Base-by-base conservation (phyloP, 768 basidiomycete species). In the Clitopilus hobsonii region DNA sequence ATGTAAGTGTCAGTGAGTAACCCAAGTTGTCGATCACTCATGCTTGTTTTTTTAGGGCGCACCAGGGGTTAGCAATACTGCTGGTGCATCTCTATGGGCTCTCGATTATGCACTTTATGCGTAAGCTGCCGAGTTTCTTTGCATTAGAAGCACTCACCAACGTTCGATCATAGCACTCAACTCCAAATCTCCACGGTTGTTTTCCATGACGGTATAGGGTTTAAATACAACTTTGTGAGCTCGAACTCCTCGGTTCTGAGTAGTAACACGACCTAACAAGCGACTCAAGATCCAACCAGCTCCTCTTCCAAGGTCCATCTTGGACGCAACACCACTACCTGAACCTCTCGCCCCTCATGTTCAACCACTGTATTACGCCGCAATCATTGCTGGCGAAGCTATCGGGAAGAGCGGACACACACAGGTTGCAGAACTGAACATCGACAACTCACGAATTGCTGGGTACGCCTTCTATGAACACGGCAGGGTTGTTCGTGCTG, bases 141-240 rank as follows among this genome's bases (percentile, higher is more conserved):
- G n/a, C n/a, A n/a, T n/a, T n/a, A n/a, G n/a, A n/a, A n/a, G n/a
- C n/a, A n/a, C n/a, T n/a, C n/a, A n/a, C n/a, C n/a, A n/a, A n/a
- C n/a, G n/a, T n/a, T n/a, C n/a, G n/a, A n/a, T n/a, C n/a, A n/a
- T 50, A 63, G 62, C 23, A 63, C 61, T 14, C 62, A 63, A 58
- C 65, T 84, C 11, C 80, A 80, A 3, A 78, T 85, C 29, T 73
- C 75, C 22, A 72, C 77, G 50, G 58, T 84, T 13, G 82, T 79
- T 68, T 87, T 85, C 74, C 85, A 89, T 63, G 74, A 84, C 57
- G 86, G 86, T 16, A 73, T 88, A 54, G 87, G 86, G 0, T 88
- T 77, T 69, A 89, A 88, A 67, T 89, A 88, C 61, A 84, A 82
- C 64, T 70, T 86, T 52, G 86, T 86, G 45, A 54, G 68, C 55